Evolutionary conservation across 345 rosid genomes (phyloP), one percentile per base, ranked within the genome.

Genomic region (Euphorbia peplus): DNA sequence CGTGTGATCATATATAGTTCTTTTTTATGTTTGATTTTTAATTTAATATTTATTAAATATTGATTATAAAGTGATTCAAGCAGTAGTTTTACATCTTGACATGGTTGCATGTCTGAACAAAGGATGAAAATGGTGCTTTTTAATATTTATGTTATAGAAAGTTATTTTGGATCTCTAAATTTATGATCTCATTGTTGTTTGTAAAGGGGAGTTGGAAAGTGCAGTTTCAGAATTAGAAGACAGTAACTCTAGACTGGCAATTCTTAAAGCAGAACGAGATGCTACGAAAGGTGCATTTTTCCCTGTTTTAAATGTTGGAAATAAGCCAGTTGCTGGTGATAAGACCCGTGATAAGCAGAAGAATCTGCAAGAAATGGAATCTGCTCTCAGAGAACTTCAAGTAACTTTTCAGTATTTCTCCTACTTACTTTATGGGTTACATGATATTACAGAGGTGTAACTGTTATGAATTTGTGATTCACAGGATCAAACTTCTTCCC

Each of bases 191-290:
- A 73, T 60, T 57, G 66, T 70, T 76, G 73, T 37, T 77, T 66
- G 46, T 63, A 66, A 79, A 95, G 99, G 84, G 78, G 99, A 92
- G 64, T 70, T 95, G 71, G 92, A 86, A 79, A 76, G 69, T 79
- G 83, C 81, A 19, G 72, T 85, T 62, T 77, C 71, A 35, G 90
- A 90, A 76, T 78, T 95, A 80, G 85, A 84, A 68, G 88, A 85
- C 64, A 83, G 86, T 68, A 85, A 92, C 54, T 78, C 77, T 68
- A 81, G 90, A 60, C 72, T 95, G 79, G 87, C 83, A 67, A 78
- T 84, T 69, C 87, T 90, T 66, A 92, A 83, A 81, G 88, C 91
- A 22, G 97, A 90, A 71, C 87, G 84, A 74, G 98, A 92, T 86
- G 89, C 91, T 53, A 83, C 87, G 18, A 83, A 83, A 71, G 97